These are phyloP conservation scores for Podospora fimiseda DNA, from an alignment of 495 filamentous ascomycete genomes.

Conservation along the genomic window DNA sequence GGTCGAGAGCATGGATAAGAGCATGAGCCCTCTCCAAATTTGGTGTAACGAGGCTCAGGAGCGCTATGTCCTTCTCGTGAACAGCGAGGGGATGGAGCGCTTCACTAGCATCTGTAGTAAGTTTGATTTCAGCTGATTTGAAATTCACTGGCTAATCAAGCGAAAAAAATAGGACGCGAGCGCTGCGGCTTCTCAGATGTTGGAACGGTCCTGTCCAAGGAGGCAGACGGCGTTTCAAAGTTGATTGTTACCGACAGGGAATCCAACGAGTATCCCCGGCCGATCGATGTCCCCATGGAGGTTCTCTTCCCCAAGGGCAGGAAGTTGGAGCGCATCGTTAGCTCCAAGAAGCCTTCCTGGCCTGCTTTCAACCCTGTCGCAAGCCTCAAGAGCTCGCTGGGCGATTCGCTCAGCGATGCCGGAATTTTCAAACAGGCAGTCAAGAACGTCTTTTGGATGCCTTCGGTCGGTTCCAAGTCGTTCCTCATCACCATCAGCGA, in stretches of 20 bases:
- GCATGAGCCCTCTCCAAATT: conserved; percentile 92
- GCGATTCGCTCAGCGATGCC: conserved; percentile 44
- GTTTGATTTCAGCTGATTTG: conserved; percentile 15
- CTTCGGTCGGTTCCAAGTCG: conserved; percentile 87
- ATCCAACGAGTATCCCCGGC: conserved; percentile 64
- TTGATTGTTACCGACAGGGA: conserved; percentile 80
- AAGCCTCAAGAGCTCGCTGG: conserved; percentile 42
- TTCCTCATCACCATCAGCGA: conserved; percentile 97
- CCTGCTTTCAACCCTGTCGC: conserved; percentile 61
- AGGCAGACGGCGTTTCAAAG: conserved; percentile 55
- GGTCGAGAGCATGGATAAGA: conserved; percentile 78
- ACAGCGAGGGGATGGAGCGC: conserved; percentile 67
- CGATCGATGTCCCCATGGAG: conserved; percentile 88
- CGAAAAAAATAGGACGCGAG: conserved; percentile 52
- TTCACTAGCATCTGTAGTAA: conserved; percentile 74
- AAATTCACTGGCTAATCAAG: conserved; percentile 9
- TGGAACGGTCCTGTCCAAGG: conserved; percentile 63
- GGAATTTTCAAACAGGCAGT: conserved; percentile 69
- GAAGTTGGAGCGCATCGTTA: conserved; percentile 73
- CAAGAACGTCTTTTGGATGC: conserved; percentile 72
- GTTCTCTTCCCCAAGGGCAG: conserved; percentile 87
- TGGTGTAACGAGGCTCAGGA: conserved; percentile 98
- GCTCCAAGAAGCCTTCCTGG: conserved; percentile 62
- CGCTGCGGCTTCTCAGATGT: conserved; percentile 93
- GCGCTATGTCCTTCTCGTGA: conserved; percentile 82